Evolutionary conservation across 2,329 filamentous ascomycete species (phyloP), one percentile per base, ranked within the genome.

Genomic region (Fusarium sp.): DNA sequence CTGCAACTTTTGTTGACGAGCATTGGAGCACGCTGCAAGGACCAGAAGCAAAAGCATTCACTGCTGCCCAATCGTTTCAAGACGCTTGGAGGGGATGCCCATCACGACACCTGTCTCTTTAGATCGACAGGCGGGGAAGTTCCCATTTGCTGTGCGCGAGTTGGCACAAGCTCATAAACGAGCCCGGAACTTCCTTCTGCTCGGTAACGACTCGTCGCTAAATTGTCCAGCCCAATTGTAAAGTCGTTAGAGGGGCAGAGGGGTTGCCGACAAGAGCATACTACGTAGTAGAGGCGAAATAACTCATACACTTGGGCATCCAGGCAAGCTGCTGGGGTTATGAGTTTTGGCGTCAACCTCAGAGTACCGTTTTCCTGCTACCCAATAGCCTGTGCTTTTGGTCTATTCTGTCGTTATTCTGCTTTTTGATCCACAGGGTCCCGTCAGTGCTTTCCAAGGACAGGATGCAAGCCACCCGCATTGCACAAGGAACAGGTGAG

Each of bases 71-170:
- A 65, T 65, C 25, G 44, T 65, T 64, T 56, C 54, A 67, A 61
- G 27, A 48, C 48, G 32, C 44, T 53, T 22, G n/a, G 40, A 44
- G 47, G 46, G 53, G 25, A 71, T 59, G 27, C 34, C 57, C 27
- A 61, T 62, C 47, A 45, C 32, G n/a, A 64, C 58, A 22, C 45
- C 46, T 48, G 53, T 61, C 24, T 58, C 55, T 63, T 41, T 40
- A 56, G 70, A 74, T 74, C 72, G 66, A 61, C 68, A 56, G 47
- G 67, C 46, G 72, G 72, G 44, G 67, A 60, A 27, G 27, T 32
- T 32, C 47, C 58, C 49, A 65, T 65, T 63, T 59, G 51, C 55
- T 61, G 30, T 24, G 30, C 62, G 49, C 46, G 64, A 49, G 42
- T 44, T 51, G 71, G 64, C 48, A 69, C 64, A 47, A 69, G 66